Percentiles rank a stretch among this genome's conserved stretches.
Evolutionary conservation across 345 rosid genomes (phyloP).

Genomic region (Lumnitzera racemosa): DNA sequence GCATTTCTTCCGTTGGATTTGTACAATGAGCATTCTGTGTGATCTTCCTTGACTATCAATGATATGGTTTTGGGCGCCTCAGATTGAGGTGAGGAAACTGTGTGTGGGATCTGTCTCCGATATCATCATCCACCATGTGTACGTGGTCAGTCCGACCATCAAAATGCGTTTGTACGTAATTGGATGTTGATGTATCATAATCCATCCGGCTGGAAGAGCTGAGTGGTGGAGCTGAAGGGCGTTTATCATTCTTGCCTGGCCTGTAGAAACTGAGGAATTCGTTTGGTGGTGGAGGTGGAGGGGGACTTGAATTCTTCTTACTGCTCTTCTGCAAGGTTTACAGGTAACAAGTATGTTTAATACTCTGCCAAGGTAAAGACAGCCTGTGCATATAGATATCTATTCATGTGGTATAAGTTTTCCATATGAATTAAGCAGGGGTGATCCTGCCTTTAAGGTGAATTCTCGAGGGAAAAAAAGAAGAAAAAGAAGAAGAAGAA

Average conservation of each 20-base stretch:
- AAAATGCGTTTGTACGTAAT: not conserved
- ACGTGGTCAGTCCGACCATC: conserved; percentile 3
- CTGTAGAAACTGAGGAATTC: conserved; percentile 17
- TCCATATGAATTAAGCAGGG: no score
- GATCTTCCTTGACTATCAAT: not conserved
- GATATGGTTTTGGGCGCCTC: conserved; percentile 2
- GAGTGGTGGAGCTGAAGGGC: not conserved
- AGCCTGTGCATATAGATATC: no score
- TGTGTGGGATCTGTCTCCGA: conserved; percentile 29
- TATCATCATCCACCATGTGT: conserved; percentile 30
- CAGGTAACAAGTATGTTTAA: not conserved
- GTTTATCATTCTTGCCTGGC: conserved; percentile 16
- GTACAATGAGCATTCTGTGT: conserved; percentile 1
- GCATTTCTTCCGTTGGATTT: not conserved
- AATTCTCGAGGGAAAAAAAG: not conserved
- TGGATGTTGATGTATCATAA: not conserved
- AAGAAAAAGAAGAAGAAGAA: not conserved
- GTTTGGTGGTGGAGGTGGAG: conserved; percentile 12
- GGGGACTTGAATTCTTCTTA: conserved; percentile 17
- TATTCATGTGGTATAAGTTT: no score
- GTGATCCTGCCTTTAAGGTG: not conserved
- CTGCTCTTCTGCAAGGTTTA: conserved; percentile 2
- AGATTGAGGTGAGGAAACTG: conserved; percentile 3
- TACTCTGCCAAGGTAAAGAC: no score
- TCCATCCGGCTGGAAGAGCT: not conserved